Conservation (phyloP, 768 basidiomycete species). For the Lactarius deliciosus region DNA sequence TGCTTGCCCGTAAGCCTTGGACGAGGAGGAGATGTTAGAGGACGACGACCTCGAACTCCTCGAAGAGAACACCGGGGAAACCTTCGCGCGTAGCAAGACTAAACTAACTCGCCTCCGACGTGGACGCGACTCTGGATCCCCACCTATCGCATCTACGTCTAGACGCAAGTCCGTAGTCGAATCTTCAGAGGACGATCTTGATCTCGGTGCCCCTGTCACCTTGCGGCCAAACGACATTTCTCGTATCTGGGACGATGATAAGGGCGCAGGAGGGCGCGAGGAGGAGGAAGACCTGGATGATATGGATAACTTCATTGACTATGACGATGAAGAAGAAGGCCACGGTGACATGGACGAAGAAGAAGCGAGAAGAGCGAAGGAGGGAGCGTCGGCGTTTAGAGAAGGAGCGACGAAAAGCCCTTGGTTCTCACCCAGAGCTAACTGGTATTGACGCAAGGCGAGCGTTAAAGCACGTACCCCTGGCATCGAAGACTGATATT, state of each 20-base stretch:
- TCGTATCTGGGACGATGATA: slow-evolving; percentile 84
- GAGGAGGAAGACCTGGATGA: slow-evolving; percentile 72
- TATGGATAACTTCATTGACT: slow-evolving; percentile 75
- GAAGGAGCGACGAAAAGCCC: slow-evolving; percentile 62
- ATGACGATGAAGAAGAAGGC: slow-evolving; percentile 61
- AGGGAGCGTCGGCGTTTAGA: slow-evolving; percentile 65
- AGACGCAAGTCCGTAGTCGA: slow-evolving; percentile 59
- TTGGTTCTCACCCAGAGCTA: slow-evolving; percentile 66
- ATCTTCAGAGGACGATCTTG: slow-evolving; percentile 77
- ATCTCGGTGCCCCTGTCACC: slow-evolving; percentile 50
- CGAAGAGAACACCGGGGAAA: slow-evolving; percentile 81
- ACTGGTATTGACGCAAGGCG: slow-evolving; percentile 83
- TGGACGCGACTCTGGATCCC: slow-evolving; percentile 69
- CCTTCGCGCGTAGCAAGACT: slow-evolving; percentile 55
- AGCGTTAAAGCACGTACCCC: slow-evolving; percentile 36
- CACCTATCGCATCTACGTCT: slow-evolving; percentile 59
- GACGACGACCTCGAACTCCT: slow-evolving; percentile 85
- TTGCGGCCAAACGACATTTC: slow-evolving; percentile 60
- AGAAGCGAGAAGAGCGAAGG: slow-evolving; percentile 71
- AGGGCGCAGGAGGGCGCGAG: slow-evolving; percentile 44
- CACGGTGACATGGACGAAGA: slow-evolving; percentile 68
- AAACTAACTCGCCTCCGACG: slow-evolving; percentile 75
- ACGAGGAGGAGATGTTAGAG: slow-evolving; percentile 67
- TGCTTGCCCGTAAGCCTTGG: slow-evolving; percentile 37
- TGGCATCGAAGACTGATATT: neutral